These are phyloP conservation scores for Kokia cookei DNA, from an alignment of 441 rosid genomes.

Conservation along the genomic window DNA sequence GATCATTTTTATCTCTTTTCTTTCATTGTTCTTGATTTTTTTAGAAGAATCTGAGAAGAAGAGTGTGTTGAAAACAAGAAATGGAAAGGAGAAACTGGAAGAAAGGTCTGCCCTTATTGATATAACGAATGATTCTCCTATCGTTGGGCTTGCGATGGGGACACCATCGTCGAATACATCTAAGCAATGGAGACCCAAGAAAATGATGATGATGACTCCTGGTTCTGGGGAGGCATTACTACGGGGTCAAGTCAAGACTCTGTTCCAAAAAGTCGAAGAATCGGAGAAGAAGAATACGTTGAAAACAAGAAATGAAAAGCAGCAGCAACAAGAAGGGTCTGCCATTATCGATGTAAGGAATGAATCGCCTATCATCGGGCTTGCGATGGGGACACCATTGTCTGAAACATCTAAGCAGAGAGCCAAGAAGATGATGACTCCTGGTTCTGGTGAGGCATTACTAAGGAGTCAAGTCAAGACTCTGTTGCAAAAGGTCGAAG, in stretches of 20 bases:
- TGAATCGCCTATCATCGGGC: constrained; percentile 84
- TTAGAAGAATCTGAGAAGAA: constrained; percentile 44
- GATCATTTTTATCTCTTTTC: not conserved
- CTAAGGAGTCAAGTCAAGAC: constrained; percentile 82
- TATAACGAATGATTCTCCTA: constrained; percentile 89
- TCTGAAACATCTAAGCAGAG: constrained; percentile 40
- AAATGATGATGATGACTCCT: constrained; percentile 34
- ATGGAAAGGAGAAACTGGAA: constrained; percentile 26
- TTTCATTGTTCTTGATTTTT: not conserved
- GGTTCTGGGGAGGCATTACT: constrained; percentile 89
- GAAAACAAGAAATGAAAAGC: constrained; percentile 28
- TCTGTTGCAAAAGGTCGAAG: constrained; percentile 68
- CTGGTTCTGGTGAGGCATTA: constrained; percentile 89
- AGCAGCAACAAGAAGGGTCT: constrained; percentile 42
- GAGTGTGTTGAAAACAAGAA: constrained; percentile 29
- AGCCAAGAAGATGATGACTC: constrained; percentile 34
- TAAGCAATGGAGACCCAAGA: constrained; percentile 37
- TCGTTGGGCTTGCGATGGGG: constrained; percentile 66
- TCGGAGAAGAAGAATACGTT: constrained; percentile 27
- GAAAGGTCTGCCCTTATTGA: constrained; percentile 64
- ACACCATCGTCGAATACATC: constrained; percentile 53
- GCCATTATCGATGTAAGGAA: constrained; percentile 81
- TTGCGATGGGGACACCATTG: constrained; percentile 65
- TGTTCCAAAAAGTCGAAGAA: constrained; percentile 70
- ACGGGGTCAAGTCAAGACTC: constrained; percentile 78